Percentiles rank a stretch among this genome's conserved stretches.
These are phyloP conservation scores for Lentinula sp. DNA, from an alignment of 768 basidiomycete species.

Conservation along the genomic window DNA sequence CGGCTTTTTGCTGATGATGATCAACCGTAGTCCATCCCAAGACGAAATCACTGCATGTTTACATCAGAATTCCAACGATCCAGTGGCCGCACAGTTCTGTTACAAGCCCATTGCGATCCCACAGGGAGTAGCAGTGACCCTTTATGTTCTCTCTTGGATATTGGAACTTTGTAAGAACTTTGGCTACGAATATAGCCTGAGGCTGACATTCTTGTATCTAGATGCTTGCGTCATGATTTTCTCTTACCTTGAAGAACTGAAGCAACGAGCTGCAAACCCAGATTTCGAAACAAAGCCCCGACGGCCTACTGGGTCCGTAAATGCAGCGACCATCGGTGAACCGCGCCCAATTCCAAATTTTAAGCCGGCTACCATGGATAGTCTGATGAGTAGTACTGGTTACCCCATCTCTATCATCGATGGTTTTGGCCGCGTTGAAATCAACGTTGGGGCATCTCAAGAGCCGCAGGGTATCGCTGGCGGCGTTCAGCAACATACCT, in stretches of 20 bases:
- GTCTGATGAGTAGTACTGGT: background rate
- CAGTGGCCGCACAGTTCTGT: conserved; percentile 31
- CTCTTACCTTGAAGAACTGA: background rate
- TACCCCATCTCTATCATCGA: background rate
- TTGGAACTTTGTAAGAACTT: conserved; percentile 1
- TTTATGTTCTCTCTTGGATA: conserved; percentile 49
- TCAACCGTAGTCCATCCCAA: conserved; percentile 31
- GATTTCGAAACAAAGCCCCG: background rate
- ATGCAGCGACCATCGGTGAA: background rate
- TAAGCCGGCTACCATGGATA: background rate
- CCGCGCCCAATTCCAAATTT: background rate
- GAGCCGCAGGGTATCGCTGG: background rate
- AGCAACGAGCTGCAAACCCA: background rate
- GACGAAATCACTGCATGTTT: conserved; percentile 32
- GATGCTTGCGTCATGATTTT: conserved; percentile 1
- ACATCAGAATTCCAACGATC: conserved; percentile 17
- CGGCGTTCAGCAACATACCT: background rate
- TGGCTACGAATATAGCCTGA: background rate
- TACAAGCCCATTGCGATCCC: conserved; percentile 32
- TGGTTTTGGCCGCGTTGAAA: background rate
- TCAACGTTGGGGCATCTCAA: background rate
- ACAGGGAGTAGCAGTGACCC: conserved; percentile 35
- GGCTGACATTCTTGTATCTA: background rate
- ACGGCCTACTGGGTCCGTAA: background rate
- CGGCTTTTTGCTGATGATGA: conserved; percentile 40